Evolutionary conservation across 495 filamentous ascomycete genomes (phyloP), one percentile per base, ranked within the genome.

Genomic region (Thozetella sp.): DNA sequence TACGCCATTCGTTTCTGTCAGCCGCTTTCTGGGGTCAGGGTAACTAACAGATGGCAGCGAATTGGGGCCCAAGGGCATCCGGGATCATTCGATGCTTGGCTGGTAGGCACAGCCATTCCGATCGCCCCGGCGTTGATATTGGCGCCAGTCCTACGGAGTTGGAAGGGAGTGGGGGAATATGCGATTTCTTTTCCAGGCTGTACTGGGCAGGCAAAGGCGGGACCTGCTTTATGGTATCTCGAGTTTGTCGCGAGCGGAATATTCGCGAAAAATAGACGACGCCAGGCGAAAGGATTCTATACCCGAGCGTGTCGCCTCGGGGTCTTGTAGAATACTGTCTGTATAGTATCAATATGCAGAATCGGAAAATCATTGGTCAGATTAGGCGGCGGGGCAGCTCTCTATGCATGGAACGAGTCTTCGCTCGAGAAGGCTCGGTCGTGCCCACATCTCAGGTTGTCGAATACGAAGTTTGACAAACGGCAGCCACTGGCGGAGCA

Each of bases 31-130:
- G 26, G 19, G 12, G n/a, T 12, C 20, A 51, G 54, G 25, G 24
- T 27, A n/a, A 34, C 26, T 54, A 19, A 43, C 6, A 17, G 2
- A 15, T 24, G 30, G 45, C 37, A 81, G 78, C 60, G 76, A 80
- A 46, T 52, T 68, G 17, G 78, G 78, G 1, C 78, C 78, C 10
- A 78, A 75, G 57, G 72, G 64, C 6, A 70, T 81, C 60, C 63
- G 72, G 51, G 51, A 58, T 30, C 76, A 78, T 57, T 79, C 76
- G 1, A 73, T 80, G 74, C 55, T 79, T 9, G 71, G 66, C 24
- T 68, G 51, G 60, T 25, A 62, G 43, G n/a, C 43, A 3, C 9
- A 19, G 43, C n/a, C 43, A 11, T 48, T 20, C 20, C 43, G 10
- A 4, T 4, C n/a, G 12, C 3, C 43, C 43, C 20, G 10, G n/a